These are phyloP conservation scores for Gamsiella multidivaricata DNA, from an alignment of 192 early-diverging fungal genomes.

Conservation along the genomic window DNA sequence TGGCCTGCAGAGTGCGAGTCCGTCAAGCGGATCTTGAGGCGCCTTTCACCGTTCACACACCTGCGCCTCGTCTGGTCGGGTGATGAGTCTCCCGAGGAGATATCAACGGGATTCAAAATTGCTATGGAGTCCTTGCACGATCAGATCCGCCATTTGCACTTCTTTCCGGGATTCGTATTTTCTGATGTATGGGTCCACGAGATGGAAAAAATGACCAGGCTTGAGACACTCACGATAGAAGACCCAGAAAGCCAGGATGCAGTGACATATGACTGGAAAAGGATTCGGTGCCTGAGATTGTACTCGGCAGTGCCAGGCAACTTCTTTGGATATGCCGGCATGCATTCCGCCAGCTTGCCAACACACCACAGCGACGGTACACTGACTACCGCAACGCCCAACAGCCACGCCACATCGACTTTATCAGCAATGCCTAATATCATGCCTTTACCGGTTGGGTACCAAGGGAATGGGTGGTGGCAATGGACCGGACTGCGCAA, in stretches of 20 bases:
- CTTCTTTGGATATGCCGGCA: not conserved
- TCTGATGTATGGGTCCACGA: slow-evolving; percentile 21
- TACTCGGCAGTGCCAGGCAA: slow-evolving; percentile 7
- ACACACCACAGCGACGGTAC: not conserved
- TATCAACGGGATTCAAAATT: not conserved
- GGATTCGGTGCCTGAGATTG: slow-evolving; percentile 7
- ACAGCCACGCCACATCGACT: not conserved
- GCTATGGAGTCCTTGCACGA: slow-evolving; percentile 6
- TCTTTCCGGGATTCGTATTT: slow-evolving; percentile 19
- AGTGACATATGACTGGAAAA: slow-evolving; percentile 18
- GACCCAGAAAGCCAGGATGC: slow-evolving; percentile 4
- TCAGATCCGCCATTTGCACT: slow-evolving; percentile 17
- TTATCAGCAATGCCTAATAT: too few relatives aligned
- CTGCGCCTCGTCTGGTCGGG: slow-evolving; percentile 22
- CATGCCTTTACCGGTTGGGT: not conserved
- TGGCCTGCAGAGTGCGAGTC: slow-evolving; percentile 7
- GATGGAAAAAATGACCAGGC: slow-evolving; percentile 16
- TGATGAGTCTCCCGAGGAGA: slow-evolving; percentile 6
- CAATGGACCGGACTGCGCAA: slow-evolving; percentile 11
- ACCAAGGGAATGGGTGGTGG: slow-evolving; percentile 15
- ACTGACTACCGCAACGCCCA: not conserved
- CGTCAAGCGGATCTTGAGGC: slow-evolving; percentile 15
- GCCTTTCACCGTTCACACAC: slow-evolving; percentile 33
- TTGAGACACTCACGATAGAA: slow-evolving; percentile 18
- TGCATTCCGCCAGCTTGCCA: too few relatives aligned